These are phyloP conservation scores for Tuber melanosporum DNA, from an alignment of 495 filamentous ascomycete species.

Conservation along the genomic window DNA sequence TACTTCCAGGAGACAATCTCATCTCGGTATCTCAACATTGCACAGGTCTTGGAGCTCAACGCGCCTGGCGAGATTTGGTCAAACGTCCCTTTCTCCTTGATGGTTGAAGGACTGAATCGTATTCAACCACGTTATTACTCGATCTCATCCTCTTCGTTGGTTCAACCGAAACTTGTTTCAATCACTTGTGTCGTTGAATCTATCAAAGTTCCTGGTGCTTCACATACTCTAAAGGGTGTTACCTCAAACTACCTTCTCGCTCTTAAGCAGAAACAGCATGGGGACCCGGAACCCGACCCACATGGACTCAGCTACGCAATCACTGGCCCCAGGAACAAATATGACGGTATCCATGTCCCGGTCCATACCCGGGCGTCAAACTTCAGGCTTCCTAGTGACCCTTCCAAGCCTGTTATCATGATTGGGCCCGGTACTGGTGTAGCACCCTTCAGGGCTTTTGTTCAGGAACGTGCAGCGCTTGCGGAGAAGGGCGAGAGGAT, in stretches of 20 bases:
- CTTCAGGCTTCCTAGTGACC: constrained; percentile 97
- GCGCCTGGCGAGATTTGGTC: constrained; percentile 65
- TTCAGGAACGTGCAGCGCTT: constrained; percentile 83
- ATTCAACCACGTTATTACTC: constrained; percentile 98
- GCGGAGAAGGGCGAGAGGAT: constrained; percentile 75
- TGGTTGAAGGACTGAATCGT: constrained; percentile 90
- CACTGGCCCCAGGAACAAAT: constrained; percentile 88
- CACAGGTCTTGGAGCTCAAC: constrained; percentile 73
- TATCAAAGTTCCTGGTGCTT: constrained; percentile 64
- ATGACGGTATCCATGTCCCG: constrained; percentile 90
- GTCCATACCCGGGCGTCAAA: constrained; percentile 97
- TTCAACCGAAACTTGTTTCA: constrained; percentile 87
- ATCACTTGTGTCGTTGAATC: constrained; percentile 94
- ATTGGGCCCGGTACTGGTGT: constrained; percentile 95
- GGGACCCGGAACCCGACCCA: constrained; percentile 74
- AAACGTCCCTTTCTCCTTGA: constrained; percentile 82
- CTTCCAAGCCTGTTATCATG: constrained; percentile 88
- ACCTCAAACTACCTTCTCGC: constrained; percentile 96
- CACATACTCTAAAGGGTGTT: constrained; percentile 83
- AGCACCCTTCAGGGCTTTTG: constrained; percentile 89
- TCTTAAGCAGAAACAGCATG: constrained; percentile 94
- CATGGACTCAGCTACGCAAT: constrained; percentile 86
- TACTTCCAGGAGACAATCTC: constrained; percentile 88
- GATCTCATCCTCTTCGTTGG: constrained; percentile 92
- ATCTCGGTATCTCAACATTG: constrained; percentile 79